Evolutionary conservation across 2,329 filamentous ascomycete species (phyloP).

Genomic region (Colletotrichum trifolii): DNA sequence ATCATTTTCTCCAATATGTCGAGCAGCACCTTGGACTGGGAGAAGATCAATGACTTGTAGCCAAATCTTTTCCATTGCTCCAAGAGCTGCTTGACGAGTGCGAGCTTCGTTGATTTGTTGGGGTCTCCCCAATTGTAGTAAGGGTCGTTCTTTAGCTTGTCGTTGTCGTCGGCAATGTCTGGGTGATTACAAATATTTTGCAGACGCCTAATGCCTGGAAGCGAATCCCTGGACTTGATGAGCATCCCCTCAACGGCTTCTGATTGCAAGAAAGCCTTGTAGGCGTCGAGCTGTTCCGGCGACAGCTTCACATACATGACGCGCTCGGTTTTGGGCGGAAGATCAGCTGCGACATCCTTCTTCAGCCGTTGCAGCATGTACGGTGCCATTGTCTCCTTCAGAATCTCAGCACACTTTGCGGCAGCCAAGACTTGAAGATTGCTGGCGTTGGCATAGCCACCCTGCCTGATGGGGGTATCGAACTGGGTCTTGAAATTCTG

Average conservation of each 20-base stretch:
- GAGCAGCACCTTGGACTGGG: slow-evolving; percentile 94
- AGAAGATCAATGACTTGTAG: slow-evolving; percentile 93
- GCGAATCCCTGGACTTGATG: slow-evolving; percentile 77
- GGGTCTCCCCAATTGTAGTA: slow-evolving; percentile 83
- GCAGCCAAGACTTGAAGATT: slow-evolving; percentile 96
- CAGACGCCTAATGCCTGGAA: slow-evolving; percentile 91
- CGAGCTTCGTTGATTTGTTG: slow-evolving; percentile 92
- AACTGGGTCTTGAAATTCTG: slow-evolving; percentile 93
- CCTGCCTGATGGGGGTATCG: slow-evolving; percentile 91
- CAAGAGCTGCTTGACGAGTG: slow-evolving; percentile 88
- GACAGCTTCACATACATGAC: slow-evolving; percentile 97
- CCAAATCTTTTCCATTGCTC: slow-evolving; percentile 90
- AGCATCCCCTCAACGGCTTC: slow-evolving; percentile 88
- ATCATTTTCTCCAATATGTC: slow-evolving; percentile 92
- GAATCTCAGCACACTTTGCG: slow-evolving; percentile 89
- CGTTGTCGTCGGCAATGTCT: slow-evolving; percentile 82
- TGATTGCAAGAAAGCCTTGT: slow-evolving; percentile 83
- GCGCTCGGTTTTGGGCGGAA: slow-evolving; percentile 95
- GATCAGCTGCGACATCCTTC: slow-evolving; percentile 89
- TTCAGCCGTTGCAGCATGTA: slow-evolving; percentile 95
- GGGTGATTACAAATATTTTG: slow-evolving; percentile 99
- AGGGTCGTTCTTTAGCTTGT: slow-evolving; percentile 61
- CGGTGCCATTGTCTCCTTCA: slow-evolving; percentile 93
- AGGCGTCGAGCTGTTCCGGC: slow-evolving; percentile 79
- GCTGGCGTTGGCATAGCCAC: slow-evolving; percentile 94